Conservation (phyloP, 352 stramenopile genomes). For the Globisporangium nodosum region DNA sequence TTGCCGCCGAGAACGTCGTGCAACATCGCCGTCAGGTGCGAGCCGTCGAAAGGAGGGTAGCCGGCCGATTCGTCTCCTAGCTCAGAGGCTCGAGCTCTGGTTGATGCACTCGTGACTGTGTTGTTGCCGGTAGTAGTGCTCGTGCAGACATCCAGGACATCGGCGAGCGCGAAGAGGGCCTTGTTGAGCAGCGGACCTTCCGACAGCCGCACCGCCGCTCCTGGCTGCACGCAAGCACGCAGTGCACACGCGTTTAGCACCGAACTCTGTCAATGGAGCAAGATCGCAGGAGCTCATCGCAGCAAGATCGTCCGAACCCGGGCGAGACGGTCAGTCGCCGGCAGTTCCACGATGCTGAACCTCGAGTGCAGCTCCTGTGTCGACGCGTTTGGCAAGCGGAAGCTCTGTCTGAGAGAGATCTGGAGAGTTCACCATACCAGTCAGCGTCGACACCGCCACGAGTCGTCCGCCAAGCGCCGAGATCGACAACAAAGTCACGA, state of each 20-base stretch:
- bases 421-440: background rate
- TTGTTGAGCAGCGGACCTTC: conserved; percentile 58
- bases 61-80: background rate
- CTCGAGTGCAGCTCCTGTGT: conserved; percentile 36
- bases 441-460: background rate
- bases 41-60: conserved; percentile 22
- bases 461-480: no score
- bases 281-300: background rate
- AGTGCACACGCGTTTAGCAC: background rate
- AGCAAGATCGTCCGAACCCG: conserved; percentile 19
- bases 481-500: no score
- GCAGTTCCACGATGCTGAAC: conserved; percentile 40
- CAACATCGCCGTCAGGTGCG: conserved; percentile 33
- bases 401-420: conserved; percentile 41
- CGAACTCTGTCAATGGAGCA: background rate
- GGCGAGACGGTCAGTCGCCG: conserved; percentile 40
- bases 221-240: conserved; percentile 13
- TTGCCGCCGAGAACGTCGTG: conserved; percentile 50
- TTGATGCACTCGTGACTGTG: background rate
- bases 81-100: background rate
- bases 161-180: conserved; percentile 34
- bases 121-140: no score
- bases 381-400: conserved; percentile 24
- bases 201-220: conserved; percentile 25
- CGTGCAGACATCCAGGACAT: conserved; percentile 22